These are phyloP conservation scores for Penicillium simplicissimum DNA, from an alignment of 495 filamentous ascomycete species.

Conservation along the genomic window DNA sequence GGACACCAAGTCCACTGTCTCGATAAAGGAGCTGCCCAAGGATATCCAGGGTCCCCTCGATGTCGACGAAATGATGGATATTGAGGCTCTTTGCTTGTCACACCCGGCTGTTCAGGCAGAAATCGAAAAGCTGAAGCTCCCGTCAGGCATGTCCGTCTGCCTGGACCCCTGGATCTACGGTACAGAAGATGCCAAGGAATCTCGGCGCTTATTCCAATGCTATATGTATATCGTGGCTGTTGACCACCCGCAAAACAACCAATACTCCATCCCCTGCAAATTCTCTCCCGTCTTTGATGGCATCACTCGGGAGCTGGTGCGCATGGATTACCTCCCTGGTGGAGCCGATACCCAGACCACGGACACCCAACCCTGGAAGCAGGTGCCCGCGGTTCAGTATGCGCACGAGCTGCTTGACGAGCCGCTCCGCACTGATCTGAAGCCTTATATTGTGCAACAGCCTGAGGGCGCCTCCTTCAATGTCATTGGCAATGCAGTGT, in stretches of 20 bases:
- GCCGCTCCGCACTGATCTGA: constrained; percentile 58
- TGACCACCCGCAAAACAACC: constrained; percentile 56
- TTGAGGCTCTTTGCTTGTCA: constrained; percentile 40
- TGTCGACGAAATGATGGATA: constrained; percentile 44
- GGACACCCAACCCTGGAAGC: constrained; percentile 46
- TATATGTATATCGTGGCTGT: constrained; percentile 45
- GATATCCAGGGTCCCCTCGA: constrained; percentile 44
- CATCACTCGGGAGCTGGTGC: constrained; percentile 60
- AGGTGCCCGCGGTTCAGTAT: constrained; percentile 55
- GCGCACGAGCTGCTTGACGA: constrained; percentile 44
- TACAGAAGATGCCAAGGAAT: constrained; percentile 37
- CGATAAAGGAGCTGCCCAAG: constrained; percentile 42
- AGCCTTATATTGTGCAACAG: constrained; percentile 75
- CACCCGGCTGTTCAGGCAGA: constrained; percentile 46
- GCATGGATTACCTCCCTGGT: constrained; percentile 51
- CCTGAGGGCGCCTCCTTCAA: constrained; percentile 76
- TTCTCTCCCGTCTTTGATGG: constrained; percentile 77
- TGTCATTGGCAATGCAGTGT: constrained; percentile 38
- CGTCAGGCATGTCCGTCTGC: constrained; percentile 41
- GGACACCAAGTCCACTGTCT: constrained; percentile 41
- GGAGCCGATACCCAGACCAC: constrained; percentile 33
- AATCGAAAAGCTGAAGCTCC: constrained; percentile 45
- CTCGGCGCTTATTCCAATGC: constrained; percentile 45
- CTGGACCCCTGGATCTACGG: constrained; percentile 51
- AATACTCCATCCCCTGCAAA: constrained; percentile 76